Base-by-base conservation (phyloP, 352 stramenopile species). In the Phytophthora idaei region DNA sequence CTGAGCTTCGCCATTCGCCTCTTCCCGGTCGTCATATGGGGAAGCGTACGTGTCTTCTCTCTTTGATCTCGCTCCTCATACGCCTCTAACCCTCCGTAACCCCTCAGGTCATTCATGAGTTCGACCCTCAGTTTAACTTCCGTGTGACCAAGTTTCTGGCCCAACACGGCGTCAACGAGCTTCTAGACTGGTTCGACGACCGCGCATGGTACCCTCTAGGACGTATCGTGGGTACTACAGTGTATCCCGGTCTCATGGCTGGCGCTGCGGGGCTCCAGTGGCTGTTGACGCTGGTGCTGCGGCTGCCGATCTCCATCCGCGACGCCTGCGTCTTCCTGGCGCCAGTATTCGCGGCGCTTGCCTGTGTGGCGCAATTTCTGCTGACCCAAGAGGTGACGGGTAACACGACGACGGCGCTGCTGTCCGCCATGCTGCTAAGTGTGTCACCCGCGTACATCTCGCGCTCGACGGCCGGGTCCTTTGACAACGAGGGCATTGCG, bases 151-250 rank as follows among this genome's bases (percentile, higher is more conserved):
- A 99, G 80, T 97, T 97, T 50, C 80, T 99, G 12, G 79, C 84
- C 39, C 81, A 96, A 31, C 71, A 98, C 54, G 97, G 97, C 31
- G 79, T 87, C 32, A 83, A 96, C 42, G 93, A 96, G 52, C 98
- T 99, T 65, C 87, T 98, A 55, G 85, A 98, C 60, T 99, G 98
- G 98, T 99, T 99, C 66, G 98, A 99, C 75, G 93, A 99, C 78
- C 96, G 87, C 73, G 79, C 87, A 14, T 98, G 95, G 95, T 98
- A 97, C 61, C 95, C 95, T 32, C 79, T 98, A 17, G 95, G 95
- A 2, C 89, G 95, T 28, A 89, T 89, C 37, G 90, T 98, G 10
- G 95, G 95, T 12, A 93, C 83, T 4, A 98, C 95, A 4, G 79
- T 98, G 48, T 98, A 98, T 75, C 95, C 95, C 10, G 94, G 94